Evolutionary conservation across 2,329 filamentous ascomycete species (phyloP).

Genomic region (Xylogone sp.): DNA sequence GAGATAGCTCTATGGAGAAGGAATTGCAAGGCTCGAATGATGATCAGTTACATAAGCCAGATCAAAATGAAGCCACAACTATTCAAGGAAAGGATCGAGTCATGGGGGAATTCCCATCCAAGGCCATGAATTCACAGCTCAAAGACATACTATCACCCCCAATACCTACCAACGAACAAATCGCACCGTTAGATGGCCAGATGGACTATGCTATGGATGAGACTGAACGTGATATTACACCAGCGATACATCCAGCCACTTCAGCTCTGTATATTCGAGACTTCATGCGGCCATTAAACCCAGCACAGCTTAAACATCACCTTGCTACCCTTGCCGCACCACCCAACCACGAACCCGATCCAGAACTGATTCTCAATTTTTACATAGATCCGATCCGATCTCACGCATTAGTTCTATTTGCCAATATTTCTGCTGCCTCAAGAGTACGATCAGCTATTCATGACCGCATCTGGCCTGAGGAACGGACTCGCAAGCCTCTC

Average conservation of each 20-base stretch:
- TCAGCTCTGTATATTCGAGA: constrained; percentile 83
- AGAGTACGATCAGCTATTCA: constrained; percentile 76
- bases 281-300: constrained; percentile 81
- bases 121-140: not conserved
- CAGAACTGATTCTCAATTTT: constrained; percentile 60
- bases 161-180: not conserved
- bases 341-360: constrained; percentile 43
- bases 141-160: not conserved
- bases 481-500: constrained; percentile 76
- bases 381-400: constrained; percentile 83
- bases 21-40: not conserved
- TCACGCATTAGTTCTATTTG: constrained; percentile 79
- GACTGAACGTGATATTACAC: constrained; percentile 34
- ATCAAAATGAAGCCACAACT: not conserved
- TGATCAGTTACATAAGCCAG: not conserved
- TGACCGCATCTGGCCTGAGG: constrained; percentile 78
- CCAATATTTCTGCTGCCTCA: constrained; percentile 64
- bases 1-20: not conserved
- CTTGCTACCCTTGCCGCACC: constrained; percentile 65
- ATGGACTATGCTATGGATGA: constrained; percentile 14
- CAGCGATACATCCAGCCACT: constrained; percentile 69
- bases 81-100: not conserved
- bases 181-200: not conserved
- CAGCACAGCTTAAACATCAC: constrained; percentile 62
- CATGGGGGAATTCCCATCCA: not conserved